Evolutionary conservation across 768 basidiomycete species (phyloP).

Genomic region (Rhizopogon vulgaris): DNA sequence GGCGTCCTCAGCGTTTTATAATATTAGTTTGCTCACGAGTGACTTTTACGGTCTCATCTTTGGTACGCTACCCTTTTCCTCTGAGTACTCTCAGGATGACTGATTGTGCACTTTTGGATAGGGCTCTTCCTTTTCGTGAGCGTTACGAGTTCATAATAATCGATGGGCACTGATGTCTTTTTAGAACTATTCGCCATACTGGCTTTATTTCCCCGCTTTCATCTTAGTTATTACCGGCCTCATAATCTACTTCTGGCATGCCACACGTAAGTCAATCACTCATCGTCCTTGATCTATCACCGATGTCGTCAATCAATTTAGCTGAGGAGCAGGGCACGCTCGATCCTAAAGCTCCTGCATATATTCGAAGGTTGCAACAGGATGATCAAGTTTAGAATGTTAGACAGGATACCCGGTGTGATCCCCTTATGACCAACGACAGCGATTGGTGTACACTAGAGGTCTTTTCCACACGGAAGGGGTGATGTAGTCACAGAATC

Average conservation of each 20-base stretch:
- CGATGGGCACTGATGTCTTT: not conserved
- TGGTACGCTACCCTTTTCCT: constrained; percentile 25
- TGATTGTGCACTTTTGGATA: constrained; percentile 3
- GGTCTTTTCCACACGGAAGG: not conserved
- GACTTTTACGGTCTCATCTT: constrained; percentile 87
- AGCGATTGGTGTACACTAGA: not conserved
- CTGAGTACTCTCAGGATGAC: constrained; percentile 6
- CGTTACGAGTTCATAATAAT: constrained; percentile 1
- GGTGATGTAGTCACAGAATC: not conserved
- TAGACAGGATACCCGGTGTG: constrained; percentile 9
- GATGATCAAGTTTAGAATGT: constrained; percentile 12
- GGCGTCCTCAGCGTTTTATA: constrained; percentile 82
- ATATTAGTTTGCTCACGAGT: constrained; percentile 78
- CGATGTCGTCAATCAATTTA: constrained; percentile 21
- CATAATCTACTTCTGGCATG: constrained; percentile 81
- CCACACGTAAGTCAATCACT: constrained; percentile 55
- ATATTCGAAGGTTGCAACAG: constrained; percentile 34
- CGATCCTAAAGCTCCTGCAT: constrained; percentile 52
- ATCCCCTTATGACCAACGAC: not conserved
- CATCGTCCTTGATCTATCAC: not conserved
- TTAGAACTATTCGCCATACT: constrained; percentile 78
- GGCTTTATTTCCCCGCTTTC: constrained; percentile 85
- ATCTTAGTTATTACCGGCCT: constrained; percentile 65
- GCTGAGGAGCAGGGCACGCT: constrained; percentile 71
- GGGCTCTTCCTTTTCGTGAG: constrained; percentile 51